phyloP scores from a whole-genome alignment of 2,329 filamentous ascomycete species.

The Aureobasidium musti region DNA sequence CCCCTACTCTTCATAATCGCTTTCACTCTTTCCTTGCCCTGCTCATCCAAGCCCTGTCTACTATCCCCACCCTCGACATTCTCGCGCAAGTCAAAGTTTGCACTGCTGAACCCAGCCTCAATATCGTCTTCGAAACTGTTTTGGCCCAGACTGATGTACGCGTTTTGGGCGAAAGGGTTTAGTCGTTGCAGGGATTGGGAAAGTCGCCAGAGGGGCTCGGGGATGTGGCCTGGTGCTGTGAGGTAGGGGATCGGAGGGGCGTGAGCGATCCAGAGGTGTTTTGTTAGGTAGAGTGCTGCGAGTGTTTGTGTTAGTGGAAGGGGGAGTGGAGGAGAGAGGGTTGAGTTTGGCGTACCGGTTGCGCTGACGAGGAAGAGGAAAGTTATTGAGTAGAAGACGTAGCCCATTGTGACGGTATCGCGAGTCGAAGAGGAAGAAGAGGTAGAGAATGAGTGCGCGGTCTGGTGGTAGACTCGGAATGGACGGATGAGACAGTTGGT shows the following conservation, averaged over 20 bases:
- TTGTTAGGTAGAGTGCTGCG: slow-evolving; percentile 77
- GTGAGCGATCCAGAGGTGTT: slow-evolving; percentile 71
- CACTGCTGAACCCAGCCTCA: slow-evolving; percentile 76
- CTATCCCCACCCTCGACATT: slow-evolving; percentile 80
- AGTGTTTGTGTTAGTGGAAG: slow-evolving; percentile 15
- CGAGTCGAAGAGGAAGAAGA: background rate
- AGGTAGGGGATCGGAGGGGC: slow-evolving; percentile 61
- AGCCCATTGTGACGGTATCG: slow-evolving; percentile 60
- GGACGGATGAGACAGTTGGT: slow-evolving; percentile 4
- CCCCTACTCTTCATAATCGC: slow-evolving; percentile 85
- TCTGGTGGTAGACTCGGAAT: background rate
- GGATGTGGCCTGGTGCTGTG: slow-evolving; percentile 51
- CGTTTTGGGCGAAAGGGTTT: slow-evolving; percentile 51
- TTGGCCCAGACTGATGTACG: slow-evolving; percentile 76
- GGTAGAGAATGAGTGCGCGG: background rate
- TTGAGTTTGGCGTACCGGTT: slow-evolving; percentile 58
- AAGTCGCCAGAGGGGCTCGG: slow-evolving; percentile 56
- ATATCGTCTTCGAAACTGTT: slow-evolving; percentile 76
- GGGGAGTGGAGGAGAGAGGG: slow-evolving; percentile 23
- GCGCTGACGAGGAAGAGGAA: slow-evolving; percentile 70
- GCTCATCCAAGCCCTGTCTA: slow-evolving; percentile 77
- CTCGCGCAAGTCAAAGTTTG: slow-evolving; percentile 75
- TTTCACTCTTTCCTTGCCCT: slow-evolving; percentile 77
- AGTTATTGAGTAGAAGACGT: slow-evolving; percentile 75
- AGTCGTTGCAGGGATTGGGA: slow-evolving; percentile 46